Evolutionary conservation across 345 rosid species (phyloP), one percentile per base, ranked within the genome.

Genomic region (Syzygium oleosum): DNA sequence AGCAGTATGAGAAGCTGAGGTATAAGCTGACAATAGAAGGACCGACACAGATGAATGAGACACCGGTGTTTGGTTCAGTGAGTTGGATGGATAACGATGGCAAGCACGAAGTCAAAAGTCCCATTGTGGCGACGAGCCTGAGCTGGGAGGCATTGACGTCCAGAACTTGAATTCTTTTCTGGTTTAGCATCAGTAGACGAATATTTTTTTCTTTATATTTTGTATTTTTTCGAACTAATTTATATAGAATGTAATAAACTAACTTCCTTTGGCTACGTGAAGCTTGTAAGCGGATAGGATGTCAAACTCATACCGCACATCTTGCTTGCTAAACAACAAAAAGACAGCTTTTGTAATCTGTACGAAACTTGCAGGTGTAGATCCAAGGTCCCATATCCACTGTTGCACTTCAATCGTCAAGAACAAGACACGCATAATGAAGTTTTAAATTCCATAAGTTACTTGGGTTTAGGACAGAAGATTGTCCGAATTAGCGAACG

Each of bases 91-190:
- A 94, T 31, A 51, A 15, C n/a, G 90, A 49, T 31, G 89, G 91
- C 10, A 91, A 88, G 85, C 84, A 94, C 84, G 88, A 53, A 55
- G 94, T 95, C 59, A 89, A 55, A 59, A 95, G 97, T 89, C 94
- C 95, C 12, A 90, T 95, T 43, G 93, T 90, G 9, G 91, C 88
- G 27, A 88, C 92, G 22, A 87, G 85, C 46, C 29, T 90, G 17
- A 78, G 56, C 58, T 54, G 83, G 5, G 23, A 63, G 80, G 46
- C 25, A 73, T 73, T 73, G 80, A 19, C 80, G 80, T 17, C 80
- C 49, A 34, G 80, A 2, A 73, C 46, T 19, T 68, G 80, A 8
- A 6, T n/a, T 27, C 4, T 29, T 68, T 31, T 1, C 43, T 68
- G 46, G 80, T 73, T 73, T 73, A 73, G 49, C 80, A 73, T 73